Conservation (phyloP, 371 early-diverging fungal species). For the Mortierella sp. region DNA sequence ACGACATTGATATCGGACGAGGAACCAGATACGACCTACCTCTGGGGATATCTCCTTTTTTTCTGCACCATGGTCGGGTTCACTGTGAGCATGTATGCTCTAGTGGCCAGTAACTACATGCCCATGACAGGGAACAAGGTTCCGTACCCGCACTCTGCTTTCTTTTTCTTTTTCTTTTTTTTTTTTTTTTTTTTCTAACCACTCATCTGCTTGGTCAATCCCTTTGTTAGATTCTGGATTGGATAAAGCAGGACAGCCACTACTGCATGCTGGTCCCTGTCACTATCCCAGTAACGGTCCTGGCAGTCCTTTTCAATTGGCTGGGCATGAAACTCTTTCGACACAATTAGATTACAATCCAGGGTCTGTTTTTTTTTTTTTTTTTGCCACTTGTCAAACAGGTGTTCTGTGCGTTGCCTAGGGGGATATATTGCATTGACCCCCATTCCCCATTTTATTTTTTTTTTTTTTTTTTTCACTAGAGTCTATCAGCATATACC, state of each 20-base stretch:
- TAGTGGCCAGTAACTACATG: slow-evolving; percentile 77
- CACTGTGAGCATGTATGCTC: slow-evolving; percentile 70
- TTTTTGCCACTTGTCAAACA: background rate
- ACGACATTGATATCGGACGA: slow-evolving; percentile 61
- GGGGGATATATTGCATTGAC: too few relatives aligned
- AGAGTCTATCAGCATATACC: too few relatives aligned
- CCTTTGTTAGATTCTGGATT: slow-evolving; percentile 70
- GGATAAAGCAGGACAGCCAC: slow-evolving; percentile 83
- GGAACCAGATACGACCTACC: slow-evolving; percentile 75
- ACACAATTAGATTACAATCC: slow-evolving; percentile 76
- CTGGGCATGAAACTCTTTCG: slow-evolving; percentile 95
- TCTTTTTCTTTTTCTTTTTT: too few relatives aligned
- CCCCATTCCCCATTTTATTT: too few relatives aligned
- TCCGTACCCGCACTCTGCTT: slow-evolving; percentile 2
- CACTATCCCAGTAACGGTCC: slow-evolving; percentile 79
- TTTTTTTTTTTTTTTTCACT: too few relatives aligned
- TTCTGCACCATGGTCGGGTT: slow-evolving; percentile 69
- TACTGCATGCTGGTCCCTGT: slow-evolving; percentile 87
- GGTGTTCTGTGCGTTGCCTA: too few relatives aligned
- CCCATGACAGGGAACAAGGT: slow-evolving; percentile 75
- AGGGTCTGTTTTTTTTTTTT: background rate
- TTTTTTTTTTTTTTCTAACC: too few relatives aligned
- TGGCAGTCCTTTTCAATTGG: slow-evolving; percentile 93
- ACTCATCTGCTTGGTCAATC: too few relatives aligned
- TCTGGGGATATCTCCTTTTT: slow-evolving; percentile 78